Conservation (phyloP, 2,329 filamentous ascomycete species). For the Karstenula rhodostoma region DNA sequence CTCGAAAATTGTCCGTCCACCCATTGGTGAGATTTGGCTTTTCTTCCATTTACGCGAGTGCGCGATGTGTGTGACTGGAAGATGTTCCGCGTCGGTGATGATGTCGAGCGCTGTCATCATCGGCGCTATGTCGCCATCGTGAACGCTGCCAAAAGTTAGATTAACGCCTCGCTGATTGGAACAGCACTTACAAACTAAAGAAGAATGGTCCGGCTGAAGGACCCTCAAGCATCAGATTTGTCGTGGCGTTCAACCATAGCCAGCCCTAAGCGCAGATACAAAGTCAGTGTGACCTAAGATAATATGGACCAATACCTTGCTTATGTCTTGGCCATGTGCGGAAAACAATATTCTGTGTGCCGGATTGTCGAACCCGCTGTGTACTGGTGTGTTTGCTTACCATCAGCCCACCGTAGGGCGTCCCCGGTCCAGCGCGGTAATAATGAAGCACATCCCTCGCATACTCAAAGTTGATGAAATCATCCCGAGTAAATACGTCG, state of each 20-base stretch:
- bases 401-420: conserved; percentile 61
- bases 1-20: conserved; percentile 63
- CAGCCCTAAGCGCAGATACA: too few relatives aligned
- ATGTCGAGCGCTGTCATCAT: conserved; percentile 63
- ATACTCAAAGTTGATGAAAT: conserved; percentile 66
- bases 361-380: too few relatives aligned
- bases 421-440: conserved; percentile 66
- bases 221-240: conserved; percentile 57
- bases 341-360: too few relatives aligned
- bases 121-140: conserved; percentile 67
- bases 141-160: conserved; percentile 50
- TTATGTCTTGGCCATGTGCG: too few relatives aligned
- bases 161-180: background rate
- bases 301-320: too few relatives aligned
- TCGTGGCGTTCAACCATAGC: conserved; percentile 67
- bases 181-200: conserved; percentile 61
- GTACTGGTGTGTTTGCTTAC: too few relatives aligned
- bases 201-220: conserved; percentile 59
- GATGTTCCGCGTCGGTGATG: conserved; percentile 52
- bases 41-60: conserved; percentile 61
- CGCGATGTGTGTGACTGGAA: conserved; percentile 58
- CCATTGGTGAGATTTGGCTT: conserved; percentile 66
- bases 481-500: conserved; percentile 64
- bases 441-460: conserved; percentile 67
- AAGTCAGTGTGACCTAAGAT: too few relatives aligned